Percentiles rank a stretch among this genome's conserved stretches.
phyloP scores from a whole-genome alignment of 2,329 filamentous ascomycete genomes.

The Zasmidium cellare region DNA sequence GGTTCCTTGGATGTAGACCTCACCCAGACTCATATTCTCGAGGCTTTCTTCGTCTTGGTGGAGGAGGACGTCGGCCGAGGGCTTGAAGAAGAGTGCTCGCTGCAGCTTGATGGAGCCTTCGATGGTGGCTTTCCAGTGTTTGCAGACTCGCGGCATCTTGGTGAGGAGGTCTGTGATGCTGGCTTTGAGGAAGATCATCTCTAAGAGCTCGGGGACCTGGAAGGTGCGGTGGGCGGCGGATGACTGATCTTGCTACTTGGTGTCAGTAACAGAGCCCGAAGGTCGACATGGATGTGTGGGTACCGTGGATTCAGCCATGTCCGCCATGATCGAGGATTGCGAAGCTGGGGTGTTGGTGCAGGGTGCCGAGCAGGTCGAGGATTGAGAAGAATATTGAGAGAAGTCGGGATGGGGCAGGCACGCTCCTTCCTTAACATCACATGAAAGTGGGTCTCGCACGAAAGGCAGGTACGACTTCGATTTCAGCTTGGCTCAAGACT shows the following conservation, averaged over 20 bases:
- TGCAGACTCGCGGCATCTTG: conserved; percentile 6
- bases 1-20: neutral
- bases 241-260: neutral
- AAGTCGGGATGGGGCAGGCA: neutral
- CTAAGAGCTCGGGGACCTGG: neutral
- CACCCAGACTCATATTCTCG: too few species aligned
- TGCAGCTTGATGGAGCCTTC: conserved; percentile 5
- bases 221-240: neutral
- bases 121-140: conserved; percentile 7
- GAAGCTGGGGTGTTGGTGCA: neutral
- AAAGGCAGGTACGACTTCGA: neutral
- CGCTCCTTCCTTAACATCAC: neutral
- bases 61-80: neutral
- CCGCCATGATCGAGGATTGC: neutral
- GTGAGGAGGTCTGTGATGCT: conserved; percentile 1
- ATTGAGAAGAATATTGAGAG: neutral
- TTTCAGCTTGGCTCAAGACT: neutral
- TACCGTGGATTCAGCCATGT: neutral
- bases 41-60: too few species aligned
- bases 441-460: neutral
- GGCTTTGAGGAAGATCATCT: neutral
- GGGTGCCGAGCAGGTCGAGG: neutral
- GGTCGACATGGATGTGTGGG: too few species aligned
- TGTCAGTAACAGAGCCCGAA: neutral
- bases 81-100: conserved; percentile 6